Evolutionary conservation across 1,284 basidiomycete species (phyloP).

Genomic region (Rhodofomes roseus): DNA sequence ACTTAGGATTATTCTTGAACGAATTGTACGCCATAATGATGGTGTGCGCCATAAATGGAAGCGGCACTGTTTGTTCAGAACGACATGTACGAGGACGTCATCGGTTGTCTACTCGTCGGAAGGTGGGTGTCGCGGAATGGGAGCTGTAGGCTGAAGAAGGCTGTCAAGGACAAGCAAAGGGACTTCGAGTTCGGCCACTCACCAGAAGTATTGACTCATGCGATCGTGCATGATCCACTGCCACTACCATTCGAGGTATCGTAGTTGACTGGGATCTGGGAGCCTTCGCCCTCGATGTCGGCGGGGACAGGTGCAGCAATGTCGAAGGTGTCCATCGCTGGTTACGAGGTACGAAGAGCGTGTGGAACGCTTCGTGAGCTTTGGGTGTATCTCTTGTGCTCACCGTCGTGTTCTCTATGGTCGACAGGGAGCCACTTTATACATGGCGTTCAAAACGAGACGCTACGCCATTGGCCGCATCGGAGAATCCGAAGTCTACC

Average conservation of each 20-base stretch:
- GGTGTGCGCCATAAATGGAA: background rate
- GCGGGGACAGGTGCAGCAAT: constrained; percentile 4
- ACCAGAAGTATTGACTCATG: background rate
- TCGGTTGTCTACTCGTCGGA: background rate
- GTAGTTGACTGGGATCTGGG: background rate
- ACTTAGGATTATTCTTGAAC: background rate
- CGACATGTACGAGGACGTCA: background rate
- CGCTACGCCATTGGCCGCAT: background rate
- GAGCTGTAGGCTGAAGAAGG: background rate
- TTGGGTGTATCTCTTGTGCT: background rate
- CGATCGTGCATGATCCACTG: background rate
- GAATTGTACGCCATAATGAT: background rate
- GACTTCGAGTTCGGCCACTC: background rate
- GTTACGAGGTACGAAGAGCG: background rate
- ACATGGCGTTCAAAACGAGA: background rate
- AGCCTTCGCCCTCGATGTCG: background rate
- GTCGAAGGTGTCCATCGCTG: constrained; percentile 4
- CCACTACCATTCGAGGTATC: background rate
- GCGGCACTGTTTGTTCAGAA: background rate
- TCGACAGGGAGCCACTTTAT: background rate
- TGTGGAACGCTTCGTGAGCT: background rate
- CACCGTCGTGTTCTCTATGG: background rate
- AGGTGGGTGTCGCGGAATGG: background rate
- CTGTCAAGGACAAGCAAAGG: background rate
- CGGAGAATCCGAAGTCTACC: background rate